Conservation (phyloP, 164 flowering plant species). For the Kingdonia uniflora region DNA sequence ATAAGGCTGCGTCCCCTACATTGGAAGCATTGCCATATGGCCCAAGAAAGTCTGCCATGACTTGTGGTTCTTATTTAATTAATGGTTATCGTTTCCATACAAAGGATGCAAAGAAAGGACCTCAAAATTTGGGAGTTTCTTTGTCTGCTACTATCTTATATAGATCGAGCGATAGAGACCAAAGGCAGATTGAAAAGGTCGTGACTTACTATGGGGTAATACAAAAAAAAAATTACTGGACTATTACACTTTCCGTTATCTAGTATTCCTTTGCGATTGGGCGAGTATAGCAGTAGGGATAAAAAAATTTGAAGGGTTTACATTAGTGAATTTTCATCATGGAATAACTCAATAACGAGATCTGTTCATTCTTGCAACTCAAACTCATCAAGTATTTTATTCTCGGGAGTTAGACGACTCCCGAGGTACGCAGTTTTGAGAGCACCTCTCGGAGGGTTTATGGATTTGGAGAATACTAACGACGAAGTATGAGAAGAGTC, state of each 20-base stretch:
- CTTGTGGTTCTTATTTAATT: background rate
- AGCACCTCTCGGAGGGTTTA: background rate
- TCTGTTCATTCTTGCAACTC: conserved; percentile 2
- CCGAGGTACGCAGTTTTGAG: background rate
- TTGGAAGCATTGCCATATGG: background rate
- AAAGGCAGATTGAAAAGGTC: background rate
- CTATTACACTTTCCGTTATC: background rate
- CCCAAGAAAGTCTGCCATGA: too few relatives aligned
- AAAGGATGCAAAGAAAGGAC: background rate
- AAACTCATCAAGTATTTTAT: background rate
- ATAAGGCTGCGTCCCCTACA: background rate
- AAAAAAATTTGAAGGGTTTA: conserved; percentile 1
- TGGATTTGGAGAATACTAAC: background rate
- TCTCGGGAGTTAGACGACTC: background rate
- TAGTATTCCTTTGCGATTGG: conserved; percentile 5
- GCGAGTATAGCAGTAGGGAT: background rate
- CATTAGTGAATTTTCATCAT: conserved; percentile 4
- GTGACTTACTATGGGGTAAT: background rate
- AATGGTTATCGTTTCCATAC: conserved; percentile 1
- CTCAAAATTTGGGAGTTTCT: conserved; percentile 4
- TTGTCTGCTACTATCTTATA: background rate
- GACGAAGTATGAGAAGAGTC: background rate
- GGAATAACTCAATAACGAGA: conserved; percentile 2
- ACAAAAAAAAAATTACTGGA: background rate
- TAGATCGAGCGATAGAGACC: background rate